These are phyloP conservation scores for Sclerotinia sclerotiorum DNA, from an alignment of 2,329 filamentous ascomycete genomes.

Conservation along the genomic window DNA sequence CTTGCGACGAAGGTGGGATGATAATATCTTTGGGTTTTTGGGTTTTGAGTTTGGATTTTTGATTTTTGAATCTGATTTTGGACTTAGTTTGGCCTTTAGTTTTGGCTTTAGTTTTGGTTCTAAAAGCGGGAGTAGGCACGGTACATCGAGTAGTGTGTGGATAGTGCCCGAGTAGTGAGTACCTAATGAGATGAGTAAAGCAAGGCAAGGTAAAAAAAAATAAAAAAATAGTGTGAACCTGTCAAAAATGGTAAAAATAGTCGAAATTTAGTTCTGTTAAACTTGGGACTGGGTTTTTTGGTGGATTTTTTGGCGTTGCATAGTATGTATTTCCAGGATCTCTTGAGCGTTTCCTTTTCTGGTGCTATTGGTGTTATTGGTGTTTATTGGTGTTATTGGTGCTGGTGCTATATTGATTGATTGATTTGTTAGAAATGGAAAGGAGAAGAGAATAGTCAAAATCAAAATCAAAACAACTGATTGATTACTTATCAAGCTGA, in stretches of 20 bases:
- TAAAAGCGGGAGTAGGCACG: conserved; percentile 14
- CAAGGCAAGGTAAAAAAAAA: too few relatives aligned
- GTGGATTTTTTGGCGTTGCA: background rate
- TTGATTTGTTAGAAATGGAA: background rate
- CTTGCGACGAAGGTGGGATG: conserved; percentile 12
- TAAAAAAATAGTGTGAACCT: background rate
- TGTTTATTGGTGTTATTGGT: too few relatives aligned
- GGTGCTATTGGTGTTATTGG: background rate
- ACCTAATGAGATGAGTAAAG: background rate
- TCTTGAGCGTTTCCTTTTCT: background rate
- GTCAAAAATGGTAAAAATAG: background rate
- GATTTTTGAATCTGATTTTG: background rate
- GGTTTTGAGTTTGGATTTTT: background rate
- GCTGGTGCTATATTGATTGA: background rate
- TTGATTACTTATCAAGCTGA: background rate
- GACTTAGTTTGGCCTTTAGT: too few relatives aligned
- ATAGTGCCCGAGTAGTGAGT: background rate
- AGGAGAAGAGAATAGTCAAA: background rate
- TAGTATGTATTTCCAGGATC: background rate
- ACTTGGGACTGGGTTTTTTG: background rate
- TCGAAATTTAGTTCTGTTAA: background rate
- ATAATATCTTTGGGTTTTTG: background rate
- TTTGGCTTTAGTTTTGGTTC: background rate
- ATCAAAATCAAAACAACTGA: background rate
- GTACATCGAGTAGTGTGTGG: conserved; percentile 4